phyloP scores from a whole-genome alignment of 495 filamentous ascomycete species.

The Ramalina intermedia region DNA sequence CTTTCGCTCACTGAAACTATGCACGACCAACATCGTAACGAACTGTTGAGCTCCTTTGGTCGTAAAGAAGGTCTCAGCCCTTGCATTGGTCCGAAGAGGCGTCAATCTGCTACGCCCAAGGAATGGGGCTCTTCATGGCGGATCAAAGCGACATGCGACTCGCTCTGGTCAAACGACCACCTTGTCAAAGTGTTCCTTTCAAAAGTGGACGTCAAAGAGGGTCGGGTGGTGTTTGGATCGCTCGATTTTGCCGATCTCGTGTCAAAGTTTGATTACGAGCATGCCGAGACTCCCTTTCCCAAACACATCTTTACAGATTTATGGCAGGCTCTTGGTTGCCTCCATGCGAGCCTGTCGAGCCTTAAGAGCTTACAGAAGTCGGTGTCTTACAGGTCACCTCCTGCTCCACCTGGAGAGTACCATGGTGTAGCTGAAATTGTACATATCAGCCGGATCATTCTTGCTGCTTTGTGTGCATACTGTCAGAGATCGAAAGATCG shows the following conservation, averaged over 20 bases:
- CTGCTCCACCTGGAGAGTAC: neutral
- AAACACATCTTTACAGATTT: conserved; percentile 32
- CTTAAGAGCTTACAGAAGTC: neutral
- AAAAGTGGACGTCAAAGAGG: neutral
- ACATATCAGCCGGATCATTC: conserved; percentile 37
- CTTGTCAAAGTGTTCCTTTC: conserved; percentile 4
- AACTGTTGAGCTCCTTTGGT: no score
- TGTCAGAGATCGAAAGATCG: conserved; percentile 29
- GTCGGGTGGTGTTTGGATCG: neutral
- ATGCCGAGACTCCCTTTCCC: conserved; percentile 2
- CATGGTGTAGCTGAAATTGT: conserved; percentile 41
- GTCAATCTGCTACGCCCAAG: no score
- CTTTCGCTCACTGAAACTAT: no score
- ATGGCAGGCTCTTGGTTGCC: conserved; percentile 31
- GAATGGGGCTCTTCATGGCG: no score
- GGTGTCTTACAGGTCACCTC: neutral
- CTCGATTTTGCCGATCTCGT: conserved; percentile 1
- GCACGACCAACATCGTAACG: no score
- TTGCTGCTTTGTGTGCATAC: conserved; percentile 42
- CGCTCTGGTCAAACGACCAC: conserved; percentile 1
- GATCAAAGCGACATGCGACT: neutral
- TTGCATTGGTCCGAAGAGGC: no score
- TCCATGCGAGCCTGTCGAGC: neutral
- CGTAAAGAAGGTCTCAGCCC: no score
- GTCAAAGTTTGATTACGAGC: neutral